Conservation (phyloP, 306 rosid genomes). For the Medicago lupulina region DNA sequence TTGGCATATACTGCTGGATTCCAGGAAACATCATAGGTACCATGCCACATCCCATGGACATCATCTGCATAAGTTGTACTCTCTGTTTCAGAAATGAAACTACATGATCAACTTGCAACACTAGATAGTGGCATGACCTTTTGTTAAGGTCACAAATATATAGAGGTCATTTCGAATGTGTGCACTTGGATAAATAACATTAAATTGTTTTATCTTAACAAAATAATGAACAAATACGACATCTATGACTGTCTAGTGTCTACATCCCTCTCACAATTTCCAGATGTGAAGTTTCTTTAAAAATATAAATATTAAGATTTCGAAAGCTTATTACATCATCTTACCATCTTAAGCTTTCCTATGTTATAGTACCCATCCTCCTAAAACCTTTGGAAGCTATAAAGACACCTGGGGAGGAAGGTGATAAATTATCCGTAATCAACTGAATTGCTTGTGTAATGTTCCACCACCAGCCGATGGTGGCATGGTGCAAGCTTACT, state of each 20-base stretch:
- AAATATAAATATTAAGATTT: neutral
- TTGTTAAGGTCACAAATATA: constrained; percentile 13
- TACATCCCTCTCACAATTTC: constrained; percentile 14
- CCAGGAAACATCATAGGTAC: constrained; percentile 95
- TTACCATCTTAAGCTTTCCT: constrained; percentile 7
- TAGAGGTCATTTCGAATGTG: neutral
- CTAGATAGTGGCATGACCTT: neutral
- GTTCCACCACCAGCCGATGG: neutral
- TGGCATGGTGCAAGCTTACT: neutral
- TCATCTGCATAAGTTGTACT: constrained; percentile 70
- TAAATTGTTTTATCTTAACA: too few relatives aligned
- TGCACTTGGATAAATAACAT: too few relatives aligned
- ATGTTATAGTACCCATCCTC: neutral
- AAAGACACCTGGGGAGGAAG: neutral
- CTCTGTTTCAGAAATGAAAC: constrained; percentile 30
- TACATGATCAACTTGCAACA: constrained; percentile 24
- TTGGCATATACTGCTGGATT: constrained; percentile 79
- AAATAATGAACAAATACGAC: neutral
- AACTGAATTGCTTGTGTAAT: constrained; percentile 14
- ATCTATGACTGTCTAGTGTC: constrained; percentile 3
- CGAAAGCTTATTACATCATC: neutral
- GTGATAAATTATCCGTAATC: neutral
- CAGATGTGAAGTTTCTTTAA: constrained; percentile 5
- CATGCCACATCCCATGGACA: constrained; percentile 97
- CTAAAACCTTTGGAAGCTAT: constrained; percentile 12